phyloP scores from a whole-genome alignment of 352 stramenopile genomes.

The Pseudoperonospora humuli region DNA sequence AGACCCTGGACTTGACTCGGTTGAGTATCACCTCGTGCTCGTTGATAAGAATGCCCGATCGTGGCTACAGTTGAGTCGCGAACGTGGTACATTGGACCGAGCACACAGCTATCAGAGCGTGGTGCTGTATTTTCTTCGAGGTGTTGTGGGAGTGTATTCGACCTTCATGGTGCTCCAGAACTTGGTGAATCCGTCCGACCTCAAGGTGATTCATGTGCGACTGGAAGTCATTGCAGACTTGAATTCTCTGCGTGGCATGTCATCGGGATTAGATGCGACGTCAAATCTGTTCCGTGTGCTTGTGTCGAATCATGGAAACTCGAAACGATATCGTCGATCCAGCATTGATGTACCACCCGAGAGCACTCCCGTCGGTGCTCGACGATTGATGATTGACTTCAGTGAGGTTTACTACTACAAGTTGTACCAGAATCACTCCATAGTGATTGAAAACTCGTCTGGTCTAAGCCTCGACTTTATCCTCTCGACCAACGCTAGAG shows the following conservation, averaged over 20 bases:
- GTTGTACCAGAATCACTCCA: conserved; percentile 85
- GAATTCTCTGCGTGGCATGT: conserved; percentile 78
- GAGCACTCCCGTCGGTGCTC: conserved; percentile 6
- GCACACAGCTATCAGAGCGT: conserved; percentile 75
- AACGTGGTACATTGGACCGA: conserved; percentile 68
- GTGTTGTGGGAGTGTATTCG: conserved; percentile 76
- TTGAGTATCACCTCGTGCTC: conserved; percentile 72
- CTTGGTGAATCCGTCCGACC: conserved; percentile 63
- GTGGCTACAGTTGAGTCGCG: conserved; percentile 76
- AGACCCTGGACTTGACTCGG: conserved; percentile 36
- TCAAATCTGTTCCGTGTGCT: conserved; percentile 84
- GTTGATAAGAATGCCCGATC: conserved; percentile 66
- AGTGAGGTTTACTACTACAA: conserved; percentile 86
- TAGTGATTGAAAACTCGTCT: conserved; percentile 84
- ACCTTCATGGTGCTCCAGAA: conserved; percentile 86
- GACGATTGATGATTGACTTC: conserved; percentile 68
- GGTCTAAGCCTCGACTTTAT: conserved; percentile 83
- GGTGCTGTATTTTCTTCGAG: conserved; percentile 75
- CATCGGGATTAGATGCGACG: conserved; percentile 48
- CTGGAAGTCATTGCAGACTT: conserved; percentile 83
- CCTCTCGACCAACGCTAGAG: conserved; percentile 70
- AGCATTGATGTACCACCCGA: conserved; percentile 43
- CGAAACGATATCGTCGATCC: conserved; percentile 49
- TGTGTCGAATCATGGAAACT: conserved; percentile 63
- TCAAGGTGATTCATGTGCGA: conserved; percentile 84